Evolutionary conservation across 805 yeast genomes (phyloP).

Genomic region (Cyberlindnera saturnus): DNA sequence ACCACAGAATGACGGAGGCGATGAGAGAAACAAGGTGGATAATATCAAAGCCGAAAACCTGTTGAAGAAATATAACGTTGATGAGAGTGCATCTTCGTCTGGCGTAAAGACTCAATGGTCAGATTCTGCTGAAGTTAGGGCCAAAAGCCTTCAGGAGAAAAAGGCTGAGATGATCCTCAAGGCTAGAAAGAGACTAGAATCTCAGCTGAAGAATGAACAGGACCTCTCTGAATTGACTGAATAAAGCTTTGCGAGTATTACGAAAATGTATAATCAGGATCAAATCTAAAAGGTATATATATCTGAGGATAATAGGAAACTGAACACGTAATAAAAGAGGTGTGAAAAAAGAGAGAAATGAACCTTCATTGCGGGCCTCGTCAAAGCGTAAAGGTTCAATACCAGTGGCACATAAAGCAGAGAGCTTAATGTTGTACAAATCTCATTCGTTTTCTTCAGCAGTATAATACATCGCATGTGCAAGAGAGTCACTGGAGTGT

Average conservation of each 20-base stretch:
- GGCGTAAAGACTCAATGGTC: conserved; percentile 33
- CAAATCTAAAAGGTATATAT: too few relatives aligned
- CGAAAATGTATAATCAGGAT: neutral
- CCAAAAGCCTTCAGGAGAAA: conserved; percentile 38
- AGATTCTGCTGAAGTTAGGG: conserved; percentile 36
- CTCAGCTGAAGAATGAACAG: conserved; percentile 23
- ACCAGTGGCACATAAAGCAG: too few relatives aligned
- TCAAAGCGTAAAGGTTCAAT: too few relatives aligned
- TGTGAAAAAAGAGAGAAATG: too few relatives aligned
- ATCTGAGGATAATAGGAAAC: too few relatives aligned
- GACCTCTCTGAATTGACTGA: conserved; percentile 13
- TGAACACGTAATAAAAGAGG: too few relatives aligned
- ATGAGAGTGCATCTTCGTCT: conserved; percentile 11
- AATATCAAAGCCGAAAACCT: conserved; percentile 25
- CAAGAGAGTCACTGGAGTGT: too few relatives aligned
- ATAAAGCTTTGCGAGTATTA: neutral
- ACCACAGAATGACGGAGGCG: conserved; percentile 9
- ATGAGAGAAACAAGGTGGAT: conserved; percentile 15
- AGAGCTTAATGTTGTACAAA: too few relatives aligned
- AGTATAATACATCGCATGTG: too few relatives aligned
- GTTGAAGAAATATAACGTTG: conserved; percentile 39
- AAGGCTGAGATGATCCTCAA: conserved; percentile 52
- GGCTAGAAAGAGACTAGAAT: conserved; percentile 54
- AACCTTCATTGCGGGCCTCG: too few relatives aligned
- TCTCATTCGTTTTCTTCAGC: too few relatives aligned